Evolutionary conservation across 192 early-diverging fungal genomes (phyloP).

Genomic region (Podila epigama): DNA sequence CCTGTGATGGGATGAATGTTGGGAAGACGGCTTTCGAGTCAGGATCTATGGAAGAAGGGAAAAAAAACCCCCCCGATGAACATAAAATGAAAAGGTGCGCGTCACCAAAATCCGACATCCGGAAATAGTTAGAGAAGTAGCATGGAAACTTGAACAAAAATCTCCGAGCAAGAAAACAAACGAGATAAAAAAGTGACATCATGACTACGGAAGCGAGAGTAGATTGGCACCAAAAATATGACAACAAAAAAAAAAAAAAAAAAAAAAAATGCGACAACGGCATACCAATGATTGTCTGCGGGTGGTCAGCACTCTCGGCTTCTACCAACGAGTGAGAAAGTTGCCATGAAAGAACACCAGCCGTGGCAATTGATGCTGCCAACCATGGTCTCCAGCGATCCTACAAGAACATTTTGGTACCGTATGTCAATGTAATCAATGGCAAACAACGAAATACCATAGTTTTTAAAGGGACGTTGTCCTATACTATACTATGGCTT

Average conservation of each 20-base stretch:
- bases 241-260: not conserved
- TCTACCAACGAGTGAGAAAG: slow-evolving; percentile 21
- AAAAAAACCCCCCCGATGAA: too few relatives aligned
- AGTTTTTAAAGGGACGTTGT: too few relatives aligned
- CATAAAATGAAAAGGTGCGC: too few relatives aligned
- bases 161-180: too few relatives aligned
- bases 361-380: slow-evolving; percentile 14
- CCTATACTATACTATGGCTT: too few relatives aligned
- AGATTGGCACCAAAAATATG: not conserved
- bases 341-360: slow-evolving; percentile 42
- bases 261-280: not conserved
- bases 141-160: too few relatives aligned
- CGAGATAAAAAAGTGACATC: not conserved
- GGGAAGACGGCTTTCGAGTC: slow-evolving; percentile 51
- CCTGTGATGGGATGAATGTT: slow-evolving; percentile 42
- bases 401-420: not conserved
- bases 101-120: too few relatives aligned
- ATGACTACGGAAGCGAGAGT: not conserved
- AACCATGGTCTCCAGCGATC: slow-evolving; percentile 26
- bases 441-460: not conserved
- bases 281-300: slow-evolving; percentile 27
- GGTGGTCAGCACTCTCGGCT: slow-evolving; percentile 15
- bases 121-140: too few relatives aligned
- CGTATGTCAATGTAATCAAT: too few relatives aligned
- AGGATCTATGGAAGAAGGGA: slow-evolving; percentile 34